A percentile compares a stretch with the other conserved stretches of the same genome.
Evolutionary conservation across 768 basidiomycete species (phyloP).

Genomic region (Xanthoconium purpureum): DNA sequence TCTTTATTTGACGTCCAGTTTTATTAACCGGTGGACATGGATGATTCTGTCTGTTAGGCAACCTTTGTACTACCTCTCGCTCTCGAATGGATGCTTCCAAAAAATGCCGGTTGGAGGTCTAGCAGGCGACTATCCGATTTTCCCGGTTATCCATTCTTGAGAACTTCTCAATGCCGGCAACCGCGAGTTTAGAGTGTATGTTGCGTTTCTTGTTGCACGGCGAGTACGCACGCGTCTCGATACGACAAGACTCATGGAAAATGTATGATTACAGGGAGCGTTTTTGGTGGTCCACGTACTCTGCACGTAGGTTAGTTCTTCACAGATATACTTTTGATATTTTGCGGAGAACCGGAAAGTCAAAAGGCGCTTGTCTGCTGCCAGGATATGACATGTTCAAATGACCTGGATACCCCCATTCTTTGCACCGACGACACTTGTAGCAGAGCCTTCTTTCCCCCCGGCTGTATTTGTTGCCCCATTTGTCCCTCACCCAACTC

Average conservation of each 20-base stretch:
- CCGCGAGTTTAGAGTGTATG: background rate
- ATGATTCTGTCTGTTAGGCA: slow-evolving; percentile 1
- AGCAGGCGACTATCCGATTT: background rate
- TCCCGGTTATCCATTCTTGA: background rate
- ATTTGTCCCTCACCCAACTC: background rate
- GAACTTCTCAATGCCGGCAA: background rate
- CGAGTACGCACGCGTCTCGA: background rate
- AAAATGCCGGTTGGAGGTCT: background rate
- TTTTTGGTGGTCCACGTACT: background rate
- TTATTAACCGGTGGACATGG: slow-evolving; percentile 18
- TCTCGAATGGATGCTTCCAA: background rate
- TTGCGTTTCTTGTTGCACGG: background rate
- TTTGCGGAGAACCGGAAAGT: background rate
- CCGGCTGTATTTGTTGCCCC: background rate
- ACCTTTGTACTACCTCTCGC: slow-evolving; percentile 4
- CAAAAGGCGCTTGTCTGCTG: background rate
- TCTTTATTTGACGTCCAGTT: slow-evolving; percentile 16
- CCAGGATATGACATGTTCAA: background rate
- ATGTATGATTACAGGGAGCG: background rate
- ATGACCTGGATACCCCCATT: too few relatives aligned
- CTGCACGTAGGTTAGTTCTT: background rate
- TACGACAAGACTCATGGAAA: background rate
- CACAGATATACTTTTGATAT: background rate
- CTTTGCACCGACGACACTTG: too few relatives aligned
- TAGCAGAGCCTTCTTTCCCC: too few relatives aligned